These are phyloP conservation scores for Vigna reflexopilosa DNA, from an alignment of 306 rosid genomes.

Conservation along the genomic window DNA sequence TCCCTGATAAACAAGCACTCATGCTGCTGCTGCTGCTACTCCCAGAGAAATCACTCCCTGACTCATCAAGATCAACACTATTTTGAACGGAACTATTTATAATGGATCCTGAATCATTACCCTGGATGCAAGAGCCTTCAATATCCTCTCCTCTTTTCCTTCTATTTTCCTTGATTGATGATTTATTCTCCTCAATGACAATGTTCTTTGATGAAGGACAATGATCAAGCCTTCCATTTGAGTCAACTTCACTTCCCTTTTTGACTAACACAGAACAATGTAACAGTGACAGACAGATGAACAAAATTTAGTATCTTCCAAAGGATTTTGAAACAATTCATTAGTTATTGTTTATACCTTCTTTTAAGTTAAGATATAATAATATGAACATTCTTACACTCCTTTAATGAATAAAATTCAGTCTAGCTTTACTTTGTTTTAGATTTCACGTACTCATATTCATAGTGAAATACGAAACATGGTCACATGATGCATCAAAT, in stretches of 20 bases:
- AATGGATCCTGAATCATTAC: conserved; percentile 45
- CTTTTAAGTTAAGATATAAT: background rate
- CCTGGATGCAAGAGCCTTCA: conserved; percentile 43
- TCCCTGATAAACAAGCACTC: conserved; percentile 42
- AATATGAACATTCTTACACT: background rate
- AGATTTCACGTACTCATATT: conserved; percentile 4
- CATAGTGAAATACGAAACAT: background rate
- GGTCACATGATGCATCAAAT: conserved; percentile 22
- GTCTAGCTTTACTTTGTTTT: background rate
- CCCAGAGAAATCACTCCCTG: conserved; percentile 42
- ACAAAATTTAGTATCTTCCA: background rate
- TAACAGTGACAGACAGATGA: conserved; percentile 19
- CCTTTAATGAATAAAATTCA: background rate
- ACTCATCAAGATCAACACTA: conserved; percentile 45
- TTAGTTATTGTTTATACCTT: conserved; percentile 1
- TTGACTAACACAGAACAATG: conserved; percentile 52
- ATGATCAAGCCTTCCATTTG: conserved; percentile 45
- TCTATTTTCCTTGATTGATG: conserved; percentile 44
- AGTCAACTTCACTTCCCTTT: conserved; percentile 49
- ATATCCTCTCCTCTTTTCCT: conserved; percentile 47
- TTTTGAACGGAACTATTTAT: conserved; percentile 38
- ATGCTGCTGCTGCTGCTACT: conserved; percentile 38
- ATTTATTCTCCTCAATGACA: conserved; percentile 43
- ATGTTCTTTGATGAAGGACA: conserved; percentile 43
- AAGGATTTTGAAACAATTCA: background rate